These are phyloP conservation scores for Plasmodium berghei DNA, from an alignment of 169 alveolate genomes.

Conservation along the genomic window DNA sequence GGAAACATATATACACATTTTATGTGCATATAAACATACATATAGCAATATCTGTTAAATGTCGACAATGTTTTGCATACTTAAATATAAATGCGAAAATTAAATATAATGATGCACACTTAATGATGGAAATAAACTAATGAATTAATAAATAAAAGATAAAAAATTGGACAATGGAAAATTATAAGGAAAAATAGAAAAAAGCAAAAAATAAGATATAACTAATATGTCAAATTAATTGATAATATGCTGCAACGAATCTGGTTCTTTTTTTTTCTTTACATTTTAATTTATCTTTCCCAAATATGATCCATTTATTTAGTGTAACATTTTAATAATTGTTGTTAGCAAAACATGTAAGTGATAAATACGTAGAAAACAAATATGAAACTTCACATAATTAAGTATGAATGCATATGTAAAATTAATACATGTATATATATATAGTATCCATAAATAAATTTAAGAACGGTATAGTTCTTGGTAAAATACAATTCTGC, in stretches of 20 bases:
- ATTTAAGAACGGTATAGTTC: too few relatives aligned
- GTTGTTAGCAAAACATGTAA: too few relatives aligned
- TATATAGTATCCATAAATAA: too few relatives aligned
- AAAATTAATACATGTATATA: too few relatives aligned
- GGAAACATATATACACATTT: not conserved
- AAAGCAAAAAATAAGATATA: not conserved
- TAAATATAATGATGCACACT: not conserved
- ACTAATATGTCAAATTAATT: not conserved
- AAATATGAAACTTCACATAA: too few relatives aligned
- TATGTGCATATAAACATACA: conserved; percentile 6
- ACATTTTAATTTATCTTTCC: not conserved
- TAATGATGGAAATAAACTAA: not conserved
- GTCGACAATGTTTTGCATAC: not conserved
- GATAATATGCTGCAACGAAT: not conserved
- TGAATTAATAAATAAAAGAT: conserved; percentile 1
- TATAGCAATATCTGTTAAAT: not conserved
- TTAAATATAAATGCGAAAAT: not conserved
- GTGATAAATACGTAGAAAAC: too few relatives aligned
- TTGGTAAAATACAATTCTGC: too few relatives aligned
- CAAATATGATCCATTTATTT: too few relatives aligned
- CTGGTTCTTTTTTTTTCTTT: not conserved
- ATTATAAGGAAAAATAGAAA: not conserved
- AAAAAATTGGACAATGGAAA: conserved; percentile 2
- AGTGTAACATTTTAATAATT: too few relatives aligned
- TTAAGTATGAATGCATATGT: too few relatives aligned